Evolutionary conservation across 768 basidiomycete genomes (phyloP).

Genomic region (Lactifluus rugatus): DNA sequence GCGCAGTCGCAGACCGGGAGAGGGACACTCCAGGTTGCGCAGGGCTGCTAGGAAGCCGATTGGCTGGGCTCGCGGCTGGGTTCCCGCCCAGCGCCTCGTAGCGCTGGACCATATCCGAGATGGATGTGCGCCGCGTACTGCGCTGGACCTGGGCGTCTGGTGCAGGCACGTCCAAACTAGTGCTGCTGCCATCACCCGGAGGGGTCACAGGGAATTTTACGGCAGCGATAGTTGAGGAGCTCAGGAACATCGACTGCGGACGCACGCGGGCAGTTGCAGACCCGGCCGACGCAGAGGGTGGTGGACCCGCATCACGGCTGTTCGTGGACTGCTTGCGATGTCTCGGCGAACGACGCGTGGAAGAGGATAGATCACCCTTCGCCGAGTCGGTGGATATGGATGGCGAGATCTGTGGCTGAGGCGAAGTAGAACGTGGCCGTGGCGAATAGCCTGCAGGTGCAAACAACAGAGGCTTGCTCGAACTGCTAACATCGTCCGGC

Average conservation of each 20-base stretch:
- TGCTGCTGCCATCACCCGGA: slow-evolving; percentile 9
- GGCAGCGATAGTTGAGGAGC: slow-evolving; percentile 39
- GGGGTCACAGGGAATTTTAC: slow-evolving; percentile 23
- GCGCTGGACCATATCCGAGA: slow-evolving; percentile 77
- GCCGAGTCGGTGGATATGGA: slow-evolving; percentile 9
- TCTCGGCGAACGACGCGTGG: background rate
- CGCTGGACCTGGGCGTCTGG: slow-evolving; percentile 36
- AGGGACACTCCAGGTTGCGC: background rate
- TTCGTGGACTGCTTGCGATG: slow-evolving; percentile 15
- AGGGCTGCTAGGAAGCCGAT: background rate
- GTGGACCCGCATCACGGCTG: slow-evolving; percentile 6
- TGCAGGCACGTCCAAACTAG: slow-evolving; percentile 35
- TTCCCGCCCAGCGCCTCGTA: slow-evolving; percentile 56
- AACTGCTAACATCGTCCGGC: background rate
- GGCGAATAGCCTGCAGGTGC: background rate
- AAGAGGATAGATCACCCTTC: background rate
- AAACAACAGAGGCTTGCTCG: slow-evolving; percentile 3
- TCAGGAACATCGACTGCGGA: slow-evolving; percentile 76
- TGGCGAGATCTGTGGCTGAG: slow-evolving; percentile 7
- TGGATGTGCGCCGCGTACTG: slow-evolving; percentile 55
- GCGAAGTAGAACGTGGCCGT: slow-evolving; percentile 15
- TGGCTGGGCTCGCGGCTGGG: background rate
- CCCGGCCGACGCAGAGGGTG: background rate
- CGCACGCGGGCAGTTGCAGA: slow-evolving; percentile 29
- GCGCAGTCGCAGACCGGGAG: background rate